A percentile compares a stretch with the other conserved stretches of the same genome.
phyloP scores from a whole-genome alignment of 129 eudicot species.

The Tagetes erecta region DNA sequence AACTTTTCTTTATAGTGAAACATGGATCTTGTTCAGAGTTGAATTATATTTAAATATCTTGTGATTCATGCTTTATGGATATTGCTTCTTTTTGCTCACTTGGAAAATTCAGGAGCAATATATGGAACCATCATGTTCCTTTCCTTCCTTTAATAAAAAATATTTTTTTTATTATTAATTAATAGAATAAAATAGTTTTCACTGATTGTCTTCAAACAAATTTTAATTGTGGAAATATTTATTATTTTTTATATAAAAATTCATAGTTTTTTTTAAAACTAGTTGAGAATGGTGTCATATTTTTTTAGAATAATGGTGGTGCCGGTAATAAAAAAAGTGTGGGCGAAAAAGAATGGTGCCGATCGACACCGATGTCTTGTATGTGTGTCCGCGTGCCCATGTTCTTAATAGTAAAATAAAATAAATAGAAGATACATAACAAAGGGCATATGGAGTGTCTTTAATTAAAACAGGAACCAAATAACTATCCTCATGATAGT shows the following conservation, averaged over 20 bases:
- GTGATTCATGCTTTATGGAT: constrained; percentile 24
- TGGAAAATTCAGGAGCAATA: constrained; percentile 22
- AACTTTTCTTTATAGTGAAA: constrained; percentile 27
- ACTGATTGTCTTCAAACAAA: not conserved
- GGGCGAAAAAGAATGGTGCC: too few species aligned
- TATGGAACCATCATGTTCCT: constrained; percentile 24
- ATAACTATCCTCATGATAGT: constrained; percentile 1
- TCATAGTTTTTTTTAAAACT: too few species aligned
- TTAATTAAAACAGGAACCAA: constrained; percentile 5
- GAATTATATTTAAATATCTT: constrained; percentile 18
- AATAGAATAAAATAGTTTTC: not conserved
- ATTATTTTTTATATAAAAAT: too few species aligned
- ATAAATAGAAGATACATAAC: constrained; percentile 4
- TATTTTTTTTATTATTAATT: not conserved
- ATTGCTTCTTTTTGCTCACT: constrained; percentile 29
- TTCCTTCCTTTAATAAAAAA: not conserved
- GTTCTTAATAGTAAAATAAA: not conserved
- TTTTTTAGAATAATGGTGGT: too few species aligned
- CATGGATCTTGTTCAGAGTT: constrained; percentile 39
- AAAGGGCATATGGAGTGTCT: constrained; percentile 11
- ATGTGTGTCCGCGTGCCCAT: too few species aligned
- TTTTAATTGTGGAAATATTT: not conserved
- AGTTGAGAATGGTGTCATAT: too few species aligned
- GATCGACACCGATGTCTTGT: too few species aligned
- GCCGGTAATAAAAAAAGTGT: too few species aligned